These are phyloP conservation scores for Fonsecaea pedrosoi DNA, from an alignment of 2,329 filamentous ascomycete genomes.

Conservation along the genomic window DNA sequence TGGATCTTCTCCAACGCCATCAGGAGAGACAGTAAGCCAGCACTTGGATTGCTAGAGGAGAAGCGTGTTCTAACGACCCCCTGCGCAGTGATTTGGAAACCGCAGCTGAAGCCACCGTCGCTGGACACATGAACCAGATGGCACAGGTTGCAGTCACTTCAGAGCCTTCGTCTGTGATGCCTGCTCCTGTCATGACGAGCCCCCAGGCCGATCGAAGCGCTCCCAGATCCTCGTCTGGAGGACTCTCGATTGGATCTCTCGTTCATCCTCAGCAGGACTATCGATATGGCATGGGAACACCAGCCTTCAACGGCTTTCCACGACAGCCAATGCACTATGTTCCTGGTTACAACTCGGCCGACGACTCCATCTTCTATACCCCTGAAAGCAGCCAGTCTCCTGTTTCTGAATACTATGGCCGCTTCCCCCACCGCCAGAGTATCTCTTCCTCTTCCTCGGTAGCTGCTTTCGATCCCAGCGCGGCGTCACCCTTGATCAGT, in stretches of 20 bases:
- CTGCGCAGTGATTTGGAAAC: slow-evolving; percentile 34
- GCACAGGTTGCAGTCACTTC: slow-evolving; percentile 31
- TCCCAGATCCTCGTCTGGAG: slow-evolving; percentile 37
- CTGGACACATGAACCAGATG: slow-evolving; percentile 30
- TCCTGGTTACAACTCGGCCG: slow-evolving; percentile 35
- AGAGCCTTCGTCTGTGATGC: slow-evolving; percentile 36
- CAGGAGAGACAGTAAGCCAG: slow-evolving; percentile 58
- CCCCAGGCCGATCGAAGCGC: slow-evolving; percentile 35
- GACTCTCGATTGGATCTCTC: slow-evolving; percentile 40
- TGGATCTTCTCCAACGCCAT: slow-evolving; percentile 56
- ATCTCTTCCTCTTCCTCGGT: slow-evolving; percentile 41
- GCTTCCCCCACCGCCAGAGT: slow-evolving; percentile 38
- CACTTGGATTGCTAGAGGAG: background rate
- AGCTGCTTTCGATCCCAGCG: slow-evolving; percentile 36
- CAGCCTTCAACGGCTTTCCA: slow-evolving; percentile 32
- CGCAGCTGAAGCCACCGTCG: slow-evolving; percentile 22
- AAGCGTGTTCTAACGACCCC: slow-evolving; percentile 9
- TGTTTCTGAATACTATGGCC: slow-evolving; percentile 38
- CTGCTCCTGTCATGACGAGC: slow-evolving; percentile 35
- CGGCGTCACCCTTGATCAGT: slow-evolving; percentile 37
- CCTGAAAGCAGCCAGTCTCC: slow-evolving; percentile 41
- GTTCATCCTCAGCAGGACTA: slow-evolving; percentile 39
- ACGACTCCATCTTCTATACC: slow-evolving; percentile 40
- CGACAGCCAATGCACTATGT: slow-evolving; percentile 34
- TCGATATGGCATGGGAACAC: slow-evolving; percentile 35